Evolutionary conservation across 1,284 basidiomycete species (phyloP), one percentile per base, ranked within the genome.

Genomic region (Sanguinoderma infundibulare): DNA sequence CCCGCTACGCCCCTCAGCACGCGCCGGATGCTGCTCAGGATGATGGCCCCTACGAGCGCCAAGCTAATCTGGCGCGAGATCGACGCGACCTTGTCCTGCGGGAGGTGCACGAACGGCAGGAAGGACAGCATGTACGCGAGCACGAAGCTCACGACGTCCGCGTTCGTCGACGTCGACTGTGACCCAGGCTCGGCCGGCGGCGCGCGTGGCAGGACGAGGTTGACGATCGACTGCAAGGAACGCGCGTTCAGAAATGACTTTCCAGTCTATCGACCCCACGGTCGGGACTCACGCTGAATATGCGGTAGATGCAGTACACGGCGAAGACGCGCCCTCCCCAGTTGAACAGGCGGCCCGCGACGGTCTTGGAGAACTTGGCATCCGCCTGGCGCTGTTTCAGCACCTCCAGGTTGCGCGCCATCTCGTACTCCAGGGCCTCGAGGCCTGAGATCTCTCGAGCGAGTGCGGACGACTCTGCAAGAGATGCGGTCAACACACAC

Each of bases 31-130:
- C 88, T 91, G 42, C 82, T 87, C 15, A 90, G 67, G 59, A 93
- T 90, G 69, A 93, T 90, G 42, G 84, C 75, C 17, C 91, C 91
- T 35, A 92, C 88, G 12, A 93, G 79, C 2, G 78, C 75, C 9
- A 93, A 78, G 68, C 89, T 90, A 54, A 90, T 78, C 66, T 92
- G 91, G 5, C 87, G 81, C 2, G 87, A 83, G 47, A 87, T 73
- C 8, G 81, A 80, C 17, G 77, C 75, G 10, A 84, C 74, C 17
- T 82, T 79, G 34, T 55, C 60, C 42, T 42, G 55, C 24, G 59
- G 51, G 1, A 66, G 40, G 42, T 62, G 51, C 20, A 76, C 71
- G 38, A 77, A 77, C 10, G 81, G 78, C 12, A 86, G 67, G 9
- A 83, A 74, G 6, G 83, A 79, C 9, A 89, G 64, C 36, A 86